Evolutionary conservation across 345 rosid species (phyloP).

Genomic region (Jatropha curcas): DNA sequence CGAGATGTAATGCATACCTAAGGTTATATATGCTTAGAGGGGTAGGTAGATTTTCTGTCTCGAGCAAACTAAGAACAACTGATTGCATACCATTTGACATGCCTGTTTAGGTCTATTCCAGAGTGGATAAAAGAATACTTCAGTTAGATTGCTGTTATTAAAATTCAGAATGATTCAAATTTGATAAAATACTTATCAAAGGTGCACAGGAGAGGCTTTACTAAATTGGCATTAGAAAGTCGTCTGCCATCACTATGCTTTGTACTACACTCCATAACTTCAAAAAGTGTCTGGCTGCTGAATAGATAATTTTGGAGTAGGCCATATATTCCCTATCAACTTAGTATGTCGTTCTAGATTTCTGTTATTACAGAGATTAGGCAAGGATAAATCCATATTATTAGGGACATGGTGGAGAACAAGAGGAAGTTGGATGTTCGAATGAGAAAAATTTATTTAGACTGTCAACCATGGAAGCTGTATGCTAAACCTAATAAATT

Average conservation of each 20-base stretch:
- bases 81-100: neutral
- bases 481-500: no score
- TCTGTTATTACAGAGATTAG: neutral
- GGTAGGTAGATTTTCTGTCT: neutral
- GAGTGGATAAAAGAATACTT: neutral
- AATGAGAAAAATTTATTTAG: neutral
- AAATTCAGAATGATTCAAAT: neutral
- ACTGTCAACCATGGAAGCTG: no score
- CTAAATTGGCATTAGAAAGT: neutral
- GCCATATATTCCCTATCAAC: neutral
- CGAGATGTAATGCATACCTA: no score
- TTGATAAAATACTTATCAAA: neutral
- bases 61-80: neutral
- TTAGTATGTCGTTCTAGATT: neutral
- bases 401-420: neutral
- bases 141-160: neutral
- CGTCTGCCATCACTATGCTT: neutral
- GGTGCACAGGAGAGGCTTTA: neutral
- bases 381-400: neutral
- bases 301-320: neutral
- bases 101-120: neutral
- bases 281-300: neutral
- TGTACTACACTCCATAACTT: neutral
- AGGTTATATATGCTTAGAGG: neutral
- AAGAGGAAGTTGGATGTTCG: neutral